These are phyloP conservation scores for Zymoseptoria ardabiliae DNA, from an alignment of 2,329 filamentous ascomycete species.

Conservation along the genomic window DNA sequence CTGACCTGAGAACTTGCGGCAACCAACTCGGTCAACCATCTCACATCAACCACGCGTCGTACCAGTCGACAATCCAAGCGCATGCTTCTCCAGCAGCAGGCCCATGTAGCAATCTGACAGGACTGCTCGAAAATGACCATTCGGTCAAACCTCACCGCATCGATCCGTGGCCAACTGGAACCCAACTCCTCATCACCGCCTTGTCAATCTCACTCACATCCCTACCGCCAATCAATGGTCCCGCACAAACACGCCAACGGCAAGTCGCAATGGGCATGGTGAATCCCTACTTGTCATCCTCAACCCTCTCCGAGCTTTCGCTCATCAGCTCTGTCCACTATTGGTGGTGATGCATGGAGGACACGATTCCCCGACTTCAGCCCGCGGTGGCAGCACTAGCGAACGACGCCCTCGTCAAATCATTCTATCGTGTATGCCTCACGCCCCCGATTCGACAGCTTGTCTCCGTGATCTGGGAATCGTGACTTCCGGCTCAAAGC, in stretches of 20 bases:
- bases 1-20: too few relatives aligned
- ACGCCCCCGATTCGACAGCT: neutral
- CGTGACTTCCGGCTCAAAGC: neutral
- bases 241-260: neutral
- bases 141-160: neutral
- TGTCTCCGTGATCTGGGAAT: neutral
- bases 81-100: neutral
- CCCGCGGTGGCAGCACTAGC: neutral
- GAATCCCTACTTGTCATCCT: neutral
- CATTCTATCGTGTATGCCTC: neutral
- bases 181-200: neutral
- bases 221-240: neutral
- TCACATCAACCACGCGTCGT: neutral
- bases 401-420: neutral
- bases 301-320: neutral
- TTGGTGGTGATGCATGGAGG: neutral
- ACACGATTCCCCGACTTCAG: neutral
- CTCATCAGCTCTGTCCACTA: neutral
- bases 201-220: neutral
- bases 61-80: neutral
- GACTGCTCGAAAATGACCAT: neutral
- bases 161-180: neutral
- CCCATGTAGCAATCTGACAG: neutral
- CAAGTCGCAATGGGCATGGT: neutral
- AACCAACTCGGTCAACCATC: neutral